phyloP scores from a whole-genome alignment of 75 land plant species.

The Cupressus sempervirens region DNA sequence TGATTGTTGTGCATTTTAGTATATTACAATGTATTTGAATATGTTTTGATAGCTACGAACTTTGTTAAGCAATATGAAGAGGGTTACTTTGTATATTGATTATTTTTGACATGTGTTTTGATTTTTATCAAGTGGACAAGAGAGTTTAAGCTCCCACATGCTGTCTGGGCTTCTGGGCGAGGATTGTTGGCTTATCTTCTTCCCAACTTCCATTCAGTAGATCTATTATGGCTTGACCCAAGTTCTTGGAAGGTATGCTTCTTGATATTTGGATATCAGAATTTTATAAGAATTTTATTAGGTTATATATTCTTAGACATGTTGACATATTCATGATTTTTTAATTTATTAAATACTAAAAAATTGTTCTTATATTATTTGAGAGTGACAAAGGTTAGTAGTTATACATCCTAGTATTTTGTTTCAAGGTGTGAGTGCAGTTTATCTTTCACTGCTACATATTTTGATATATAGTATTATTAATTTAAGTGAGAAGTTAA shows the following conservation, averaged over 20 bases:
- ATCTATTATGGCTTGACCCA: constrained; percentile 84
- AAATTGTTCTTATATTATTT: background rate
- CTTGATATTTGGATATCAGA: background rate
- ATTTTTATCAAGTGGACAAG: constrained; percentile 64
- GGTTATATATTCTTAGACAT: background rate
- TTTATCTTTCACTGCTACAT: background rate
- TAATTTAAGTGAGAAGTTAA: background rate
- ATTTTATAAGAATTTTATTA: background rate
- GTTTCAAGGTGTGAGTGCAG: background rate
- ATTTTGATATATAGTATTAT: background rate
- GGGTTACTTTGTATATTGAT: background rate
- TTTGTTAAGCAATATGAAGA: background rate
- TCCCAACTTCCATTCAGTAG: constrained; percentile 85
- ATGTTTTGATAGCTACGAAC: background rate
- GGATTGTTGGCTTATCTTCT: constrained; percentile 75
- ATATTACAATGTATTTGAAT: background rate
- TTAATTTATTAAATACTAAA: background rate
- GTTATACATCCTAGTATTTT: background rate
- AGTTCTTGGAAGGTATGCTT: constrained; percentile 76
- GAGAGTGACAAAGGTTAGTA: background rate
- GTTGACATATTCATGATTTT: background rate
- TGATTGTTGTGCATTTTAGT: background rate
- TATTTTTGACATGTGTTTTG: background rate
- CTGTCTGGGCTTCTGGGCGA: constrained; percentile 98
- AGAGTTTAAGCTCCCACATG: constrained; percentile 90